These are phyloP conservation scores for Silene conica DNA, from an alignment of 148 eudicot species.

Conservation along the genomic window DNA sequence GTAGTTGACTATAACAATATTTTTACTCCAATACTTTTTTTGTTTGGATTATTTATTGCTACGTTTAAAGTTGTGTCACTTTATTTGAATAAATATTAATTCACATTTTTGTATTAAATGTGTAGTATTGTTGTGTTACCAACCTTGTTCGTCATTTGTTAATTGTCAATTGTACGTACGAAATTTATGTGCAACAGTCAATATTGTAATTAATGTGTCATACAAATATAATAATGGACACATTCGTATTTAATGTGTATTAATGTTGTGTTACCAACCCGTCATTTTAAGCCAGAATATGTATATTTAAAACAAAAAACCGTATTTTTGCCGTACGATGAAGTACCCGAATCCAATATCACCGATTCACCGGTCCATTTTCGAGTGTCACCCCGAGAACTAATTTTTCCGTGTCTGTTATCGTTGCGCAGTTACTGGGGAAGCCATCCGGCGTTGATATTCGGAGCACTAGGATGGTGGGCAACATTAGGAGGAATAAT, in stretches of 20 bases:
- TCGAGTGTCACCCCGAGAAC: neutral
- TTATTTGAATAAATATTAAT: neutral
- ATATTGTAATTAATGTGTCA: neutral
- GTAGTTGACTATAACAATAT: neutral
- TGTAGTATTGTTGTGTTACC: neutral
- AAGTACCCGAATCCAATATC: no score
- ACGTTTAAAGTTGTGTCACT: neutral
- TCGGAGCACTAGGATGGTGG: constrained; percentile 66
- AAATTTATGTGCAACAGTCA: neutral
- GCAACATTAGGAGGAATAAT: constrained; percentile 68
- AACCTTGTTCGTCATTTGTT: neutral
- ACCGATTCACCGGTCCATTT: neutral
- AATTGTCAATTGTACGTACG: neutral
- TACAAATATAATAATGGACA: neutral
- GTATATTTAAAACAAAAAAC: no score
- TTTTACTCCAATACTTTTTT: neutral
- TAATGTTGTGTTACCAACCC: neutral
- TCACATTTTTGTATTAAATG: neutral
- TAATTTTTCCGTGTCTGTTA: neutral
- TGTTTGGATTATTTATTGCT: neutral
- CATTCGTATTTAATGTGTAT: neutral
- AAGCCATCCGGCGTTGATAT: constrained; percentile 59
- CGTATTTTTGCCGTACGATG: no score
- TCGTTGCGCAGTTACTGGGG: constrained; percentile 67
- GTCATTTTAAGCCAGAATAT: no score